Evolutionary conservation across 164 flowering plant species (phyloP).

Genomic region (Magnolia officinalis): DNA sequence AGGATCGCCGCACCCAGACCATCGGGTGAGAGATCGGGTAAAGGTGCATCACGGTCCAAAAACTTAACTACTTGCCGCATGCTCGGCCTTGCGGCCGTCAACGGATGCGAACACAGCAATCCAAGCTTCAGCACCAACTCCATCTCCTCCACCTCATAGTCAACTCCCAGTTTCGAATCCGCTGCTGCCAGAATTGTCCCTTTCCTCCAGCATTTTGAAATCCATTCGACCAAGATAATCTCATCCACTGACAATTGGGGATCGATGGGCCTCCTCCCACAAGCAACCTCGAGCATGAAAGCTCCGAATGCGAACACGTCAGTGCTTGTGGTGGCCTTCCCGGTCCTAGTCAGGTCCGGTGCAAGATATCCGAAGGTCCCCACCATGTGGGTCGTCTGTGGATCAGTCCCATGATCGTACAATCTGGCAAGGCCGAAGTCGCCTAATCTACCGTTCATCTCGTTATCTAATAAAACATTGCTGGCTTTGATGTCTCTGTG

Average conservation of each 20-base stretch:
- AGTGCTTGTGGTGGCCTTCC: slow-evolving; percentile 18
- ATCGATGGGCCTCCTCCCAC: slow-evolving; percentile 1
- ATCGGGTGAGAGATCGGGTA: slow-evolving; percentile 1
- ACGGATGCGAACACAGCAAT: slow-evolving; percentile 26
- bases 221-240: background rate
- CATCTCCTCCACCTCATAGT: slow-evolving; percentile 13
- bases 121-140: slow-evolving; percentile 20
- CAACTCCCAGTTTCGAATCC: background rate
- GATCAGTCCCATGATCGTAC: slow-evolving; percentile 20
- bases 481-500: slow-evolving; percentile 51
- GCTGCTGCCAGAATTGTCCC: background rate
- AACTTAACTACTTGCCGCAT: slow-evolving; percentile 9
- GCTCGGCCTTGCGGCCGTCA: slow-evolving; percentile 6
- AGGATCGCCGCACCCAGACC: background rate
- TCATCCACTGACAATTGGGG: background rate
- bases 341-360: slow-evolving; percentile 15
- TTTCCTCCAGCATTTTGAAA: background rate
- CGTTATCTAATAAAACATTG: slow-evolving; percentile 40
- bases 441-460: slow-evolving; percentile 19
- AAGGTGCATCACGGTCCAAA: slow-evolving; percentile 1
- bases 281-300: slow-evolving; percentile 20
- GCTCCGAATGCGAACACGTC: slow-evolving; percentile 34
- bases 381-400: slow-evolving; percentile 38
- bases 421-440: slow-evolving; percentile 23
- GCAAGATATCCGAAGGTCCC: slow-evolving; percentile 30